phyloP scores from a whole-genome alignment of 164 flowering plant genomes.

The Vitis vinifera region ASM3070453v1 NC_081807.1:1882001-1882500 shows the following conservation, averaged over 20 bases:
- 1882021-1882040: neutral
- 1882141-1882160: neutral
- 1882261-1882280: slow-evolving; percentile 1
- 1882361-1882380: neutral
- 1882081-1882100: neutral
- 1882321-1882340: slow-evolving; percentile 2
- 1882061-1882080: neutral
- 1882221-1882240: neutral
- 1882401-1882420: neutral
- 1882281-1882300: neutral
- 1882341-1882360: neutral
- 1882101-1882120: neutral
- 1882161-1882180: neutral
- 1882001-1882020: no score
- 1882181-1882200: neutral
- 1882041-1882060: neutral
- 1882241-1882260: no score
- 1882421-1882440: neutral
- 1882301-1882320: neutral
- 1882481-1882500: neutral
- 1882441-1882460: neutral
- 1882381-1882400: neutral
- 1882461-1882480: slow-evolving; percentile 1
- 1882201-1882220: neutral
- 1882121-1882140: neutral